Base-by-base conservation (phyloP, 345 rosid genomes). In the Citrus reticulata region DNA sequence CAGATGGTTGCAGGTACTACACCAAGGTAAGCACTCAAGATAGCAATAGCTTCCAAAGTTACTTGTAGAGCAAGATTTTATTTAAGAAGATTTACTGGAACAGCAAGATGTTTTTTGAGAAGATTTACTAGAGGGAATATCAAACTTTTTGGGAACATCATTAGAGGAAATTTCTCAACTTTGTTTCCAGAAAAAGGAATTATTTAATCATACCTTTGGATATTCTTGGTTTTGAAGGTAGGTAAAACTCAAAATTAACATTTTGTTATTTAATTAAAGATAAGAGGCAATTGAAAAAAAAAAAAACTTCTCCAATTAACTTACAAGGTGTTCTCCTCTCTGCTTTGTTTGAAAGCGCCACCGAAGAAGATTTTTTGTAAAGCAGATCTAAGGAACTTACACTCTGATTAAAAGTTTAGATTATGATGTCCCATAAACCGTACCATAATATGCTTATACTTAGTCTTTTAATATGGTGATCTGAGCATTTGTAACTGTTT, bases 1-100 rank as follows among this genome's bases (percentile, higher is more conserved):
- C 90, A 1, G 83, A 86, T 68, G 99, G 99, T 39, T 93, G 97
- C 89, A 90, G 98, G 58, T 95, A 95, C 77, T 93, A 93, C 91
- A 91, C 99, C 76, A 91, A 93, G 91, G 98, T 94, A 74, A 81
- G 82, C 72, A 55, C 25, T 69, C 54, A 42, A 75, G 65, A 22
- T 51, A 49, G 63, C 19, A 19, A 34, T 40, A 74, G 40, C 14
- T 27, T 22, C 8, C 58, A 39, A 40, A 61, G 9, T 24, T 5
- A 40, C 55, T 42, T 49, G 6, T 54, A 14, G 22, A 8, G 35
- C 16, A 74, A 61, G 40, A n/a, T 57, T 40, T 74, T 40, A 35
- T 9, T 35, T 24, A 17, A 17, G 3, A 71, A 59, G 35, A 37
- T 35, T 59, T 6, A 60, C 34, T 7, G 17, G 16, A 10, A 42